phyloP scores from a whole-genome alignment of 208 protist species.

The Angomonas ambiguus region DNA sequence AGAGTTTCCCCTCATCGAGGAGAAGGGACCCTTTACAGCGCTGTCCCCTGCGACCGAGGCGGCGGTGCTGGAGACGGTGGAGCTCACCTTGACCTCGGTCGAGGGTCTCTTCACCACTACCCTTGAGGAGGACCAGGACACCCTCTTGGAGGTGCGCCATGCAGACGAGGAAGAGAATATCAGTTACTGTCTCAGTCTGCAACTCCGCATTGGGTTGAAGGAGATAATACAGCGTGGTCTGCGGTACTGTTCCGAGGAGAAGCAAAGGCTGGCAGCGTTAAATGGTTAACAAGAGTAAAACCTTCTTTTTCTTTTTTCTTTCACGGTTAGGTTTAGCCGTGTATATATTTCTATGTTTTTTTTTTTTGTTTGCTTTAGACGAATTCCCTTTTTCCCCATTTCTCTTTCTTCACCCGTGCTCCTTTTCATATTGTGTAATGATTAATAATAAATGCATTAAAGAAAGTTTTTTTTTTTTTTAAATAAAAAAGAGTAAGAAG shows the following conservation, averaged over 20 bases:
- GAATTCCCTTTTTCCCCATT: conserved; percentile 11
- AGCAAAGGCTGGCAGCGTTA: background rate
- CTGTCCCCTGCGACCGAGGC: conserved; percentile 52
- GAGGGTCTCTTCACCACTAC: conserved; percentile 56
- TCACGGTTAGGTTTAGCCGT: no score
- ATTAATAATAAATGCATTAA: background rate
- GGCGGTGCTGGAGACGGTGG: conserved; percentile 42
- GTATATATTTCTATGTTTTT: conserved; percentile 4
- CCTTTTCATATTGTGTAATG: background rate
- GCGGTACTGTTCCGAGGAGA: conserved; percentile 37
- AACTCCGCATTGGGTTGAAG: conserved; percentile 73
- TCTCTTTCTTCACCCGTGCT: conserved; percentile 10
- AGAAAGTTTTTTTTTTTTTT: background rate
- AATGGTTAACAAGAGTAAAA: background rate
- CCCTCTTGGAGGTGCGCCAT: conserved; percentile 22
- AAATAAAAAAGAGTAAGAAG: background rate
- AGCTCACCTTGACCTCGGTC: conserved; percentile 41
- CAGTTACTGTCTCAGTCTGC: conserved; percentile 47
- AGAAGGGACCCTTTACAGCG: conserved; percentile 41
- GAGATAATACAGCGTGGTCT: conserved; percentile 49
- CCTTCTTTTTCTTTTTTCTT: conserved; percentile 13
- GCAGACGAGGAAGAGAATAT: conserved; percentile 8
- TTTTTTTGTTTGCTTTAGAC: background rate
- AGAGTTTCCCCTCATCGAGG: conserved; percentile 68
- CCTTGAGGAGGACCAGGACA: conserved; percentile 56